Evolutionary conservation across 1,284 basidiomycete genomes (phyloP).

Genomic region (Rhodotorula sp.): DNA sequence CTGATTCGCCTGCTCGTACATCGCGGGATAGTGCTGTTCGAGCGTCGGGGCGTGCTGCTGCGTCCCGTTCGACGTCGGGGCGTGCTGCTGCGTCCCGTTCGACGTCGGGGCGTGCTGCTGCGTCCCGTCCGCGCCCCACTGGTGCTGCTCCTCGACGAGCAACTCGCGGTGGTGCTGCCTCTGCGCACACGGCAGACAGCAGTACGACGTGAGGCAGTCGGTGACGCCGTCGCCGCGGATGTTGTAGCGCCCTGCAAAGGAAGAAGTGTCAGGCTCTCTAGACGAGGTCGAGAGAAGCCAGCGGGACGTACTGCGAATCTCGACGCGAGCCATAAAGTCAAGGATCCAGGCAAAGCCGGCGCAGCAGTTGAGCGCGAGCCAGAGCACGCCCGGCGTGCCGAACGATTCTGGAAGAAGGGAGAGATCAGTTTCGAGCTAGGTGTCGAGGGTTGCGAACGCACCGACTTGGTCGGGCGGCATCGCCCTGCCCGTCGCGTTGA

Average conservation of each 20-base stretch:
- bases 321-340: constrained; percentile 51
- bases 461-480: background rate
- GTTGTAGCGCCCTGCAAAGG: constrained; percentile 49
- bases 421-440: background rate
- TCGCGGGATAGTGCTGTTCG: too few relatives aligned
- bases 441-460: background rate
- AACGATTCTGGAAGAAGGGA: background rate
- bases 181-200: constrained; percentile 57
- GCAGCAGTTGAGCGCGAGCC: constrained; percentile 15
- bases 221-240: constrained; percentile 53
- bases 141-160: constrained; percentile 53
- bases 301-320: constrained; percentile 46
- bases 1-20: too few relatives aligned
- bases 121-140: background rate
- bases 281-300: background rate
- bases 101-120: background rate
- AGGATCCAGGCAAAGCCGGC: constrained; percentile 52
- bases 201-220: constrained; percentile 54
- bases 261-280: background rate
- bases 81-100: background rate
- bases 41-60: background rate
- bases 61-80: background rate
- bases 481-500: background rate
- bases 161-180: constrained; percentile 57
- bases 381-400: background rate